These are phyloP conservation scores for Penicillium diatomitis DNA, from an alignment of 495 filamentous ascomycete genomes.

Conservation along the genomic window DNA sequence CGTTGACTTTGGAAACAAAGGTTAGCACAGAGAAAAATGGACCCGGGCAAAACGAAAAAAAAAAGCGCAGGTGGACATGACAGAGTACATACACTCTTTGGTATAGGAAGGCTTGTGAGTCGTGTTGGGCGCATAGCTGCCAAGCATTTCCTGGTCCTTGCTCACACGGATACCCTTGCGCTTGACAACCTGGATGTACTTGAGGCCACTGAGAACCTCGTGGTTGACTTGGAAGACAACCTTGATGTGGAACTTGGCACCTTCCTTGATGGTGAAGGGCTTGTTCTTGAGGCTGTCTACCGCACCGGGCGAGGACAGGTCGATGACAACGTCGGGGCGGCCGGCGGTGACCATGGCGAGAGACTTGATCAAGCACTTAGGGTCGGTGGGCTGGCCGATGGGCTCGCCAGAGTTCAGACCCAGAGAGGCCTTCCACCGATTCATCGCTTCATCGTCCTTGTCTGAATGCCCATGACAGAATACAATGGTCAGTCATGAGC, in stretches of 20 bases:
- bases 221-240: constrained; percentile 91
- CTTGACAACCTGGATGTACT: constrained; percentile 91
- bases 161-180: constrained; percentile 71
- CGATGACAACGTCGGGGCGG: constrained; percentile 74
- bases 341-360: constrained; percentile 75
- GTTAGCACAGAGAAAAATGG: neutral
- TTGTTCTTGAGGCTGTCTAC: constrained; percentile 66
- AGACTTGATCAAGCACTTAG: constrained; percentile 80
- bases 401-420: constrained; percentile 64
- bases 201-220: constrained; percentile 85
- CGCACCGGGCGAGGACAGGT: constrained; percentile 57
- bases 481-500: neutral
- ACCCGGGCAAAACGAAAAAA: neutral
- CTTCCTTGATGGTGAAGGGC: constrained; percentile 97
- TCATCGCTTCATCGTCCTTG: constrained; percentile 79
- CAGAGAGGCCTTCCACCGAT: constrained; percentile 94
- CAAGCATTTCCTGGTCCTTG: constrained; percentile 96
- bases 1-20: constrained; percentile 51
- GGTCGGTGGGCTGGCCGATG: constrained; percentile 61
- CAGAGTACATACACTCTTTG: constrained; percentile 69
- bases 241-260: constrained; percentile 83
- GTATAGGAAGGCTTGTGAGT: constrained; percentile 70
- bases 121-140: constrained; percentile 85
- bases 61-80: too few species aligned
- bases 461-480: constrained; percentile 22